Base-by-base conservation (phyloP, 1,284 basidiomycete genomes). In the Melanopsichium pennsylvanicum region DNA sequence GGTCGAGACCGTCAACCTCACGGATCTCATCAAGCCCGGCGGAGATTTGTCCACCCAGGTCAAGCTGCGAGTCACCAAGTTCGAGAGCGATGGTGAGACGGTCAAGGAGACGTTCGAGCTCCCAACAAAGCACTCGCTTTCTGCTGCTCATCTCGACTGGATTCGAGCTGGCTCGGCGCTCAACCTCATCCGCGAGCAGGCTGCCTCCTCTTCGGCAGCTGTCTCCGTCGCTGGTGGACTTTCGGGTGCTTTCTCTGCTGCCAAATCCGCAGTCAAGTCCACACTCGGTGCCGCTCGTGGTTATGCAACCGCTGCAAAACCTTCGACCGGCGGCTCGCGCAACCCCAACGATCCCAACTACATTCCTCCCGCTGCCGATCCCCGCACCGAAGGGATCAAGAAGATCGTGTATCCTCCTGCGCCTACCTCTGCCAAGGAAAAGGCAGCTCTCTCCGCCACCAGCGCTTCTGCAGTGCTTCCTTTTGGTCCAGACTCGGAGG, bases 401-500 rank as follows among this genome's bases (percentile, higher is more conserved):
- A 62, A 73, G 50, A 63, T 76, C 29, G 70, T 79, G 42, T 81
- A 69, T 59, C 77, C 79, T 9, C 56, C 52, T 7, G 11, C 56
- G 0, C 64, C 75, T 13, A 27, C 39, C 3, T 54, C 61, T 11
- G 47, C 50, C 29, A 63, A 66, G 35, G 61, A 70, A 29, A 51
- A 54, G 23, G 54, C 58, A 11, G 47, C 51, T 11, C 37, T 40
- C 18, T 39, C 52, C 9, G 50, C 54, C 33, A 69, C 68, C 5
- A 52, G 62, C 3, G 61, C 61, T 6, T 43, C 55, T 5, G 56
- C 55, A 4, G 68, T 72, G 5, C 47, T 73, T 4, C 64, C 64
- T 9, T 63, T 59, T 19, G 70, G 64, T 21, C 49, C 47, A 10
- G 70, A 50, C 0, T 69, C 71, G 18, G 62, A 64, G 19, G 93